Conservation (phyloP, 768 basidiomycete genomes). For the Agrocybe chaxingu region DNA sequence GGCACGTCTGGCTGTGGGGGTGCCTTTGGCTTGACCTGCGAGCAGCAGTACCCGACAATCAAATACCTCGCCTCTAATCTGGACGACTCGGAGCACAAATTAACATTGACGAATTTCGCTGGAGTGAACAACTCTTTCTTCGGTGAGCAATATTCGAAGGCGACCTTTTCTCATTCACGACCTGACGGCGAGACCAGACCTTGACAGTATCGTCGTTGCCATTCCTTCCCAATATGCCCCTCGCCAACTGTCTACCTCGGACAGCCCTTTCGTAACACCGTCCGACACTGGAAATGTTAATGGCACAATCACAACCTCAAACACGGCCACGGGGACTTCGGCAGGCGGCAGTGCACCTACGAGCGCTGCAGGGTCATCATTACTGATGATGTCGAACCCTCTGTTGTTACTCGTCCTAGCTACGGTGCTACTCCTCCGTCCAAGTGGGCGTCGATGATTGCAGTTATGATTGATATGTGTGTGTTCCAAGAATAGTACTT, state of each 20-base stretch:
- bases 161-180: background rate
- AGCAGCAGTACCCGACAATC: constrained; percentile 41
- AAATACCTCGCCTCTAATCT: constrained; percentile 42
- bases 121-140: constrained; percentile 42
- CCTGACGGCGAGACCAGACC: constrained; percentile 22
- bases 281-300: constrained; percentile 6
- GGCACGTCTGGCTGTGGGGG: constrained; percentile 47
- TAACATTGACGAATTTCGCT: constrained; percentile 38
- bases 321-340: background rate
- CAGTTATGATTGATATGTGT: too few relatives aligned
- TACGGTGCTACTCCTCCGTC: constrained; percentile 5
- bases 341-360: background rate
- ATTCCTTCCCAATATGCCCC: constrained; percentile 40
- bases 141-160: constrained; percentile 22
- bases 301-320: background rate
- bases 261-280: constrained; percentile 19
- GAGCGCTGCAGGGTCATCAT: constrained; percentile 3
- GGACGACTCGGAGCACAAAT: constrained; percentile 30
- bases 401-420: constrained; percentile 10
- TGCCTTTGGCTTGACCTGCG: constrained; percentile 40
- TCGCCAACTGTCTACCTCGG: constrained; percentile 22
- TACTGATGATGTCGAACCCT: constrained; percentile 6
- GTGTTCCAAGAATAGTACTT: too few relatives aligned
- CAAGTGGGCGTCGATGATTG: too few relatives aligned
- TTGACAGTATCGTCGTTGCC: constrained; percentile 42